Percentiles rank a stretch among this genome's conserved stretches.
Evolutionary conservation across 345 rosid species (phyloP).

Genomic region (Aurinia saxatilis): DNA sequence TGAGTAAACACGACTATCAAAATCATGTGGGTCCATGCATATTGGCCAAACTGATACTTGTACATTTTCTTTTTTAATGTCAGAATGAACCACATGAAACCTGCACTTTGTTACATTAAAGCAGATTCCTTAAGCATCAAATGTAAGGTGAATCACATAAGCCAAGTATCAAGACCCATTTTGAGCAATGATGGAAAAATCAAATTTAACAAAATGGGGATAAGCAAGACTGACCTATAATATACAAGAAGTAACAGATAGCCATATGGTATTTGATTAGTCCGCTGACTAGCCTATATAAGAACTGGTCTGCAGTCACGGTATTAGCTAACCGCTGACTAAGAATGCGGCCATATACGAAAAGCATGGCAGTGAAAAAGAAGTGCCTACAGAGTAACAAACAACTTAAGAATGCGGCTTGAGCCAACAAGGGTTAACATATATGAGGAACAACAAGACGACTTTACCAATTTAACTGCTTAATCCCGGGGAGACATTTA

Average conservation of each 20-base stretch:
- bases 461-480: slow-evolving; percentile 76
- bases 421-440: background rate
- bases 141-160: background rate
- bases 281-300: slow-evolving; percentile 71
- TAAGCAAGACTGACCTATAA: slow-evolving; percentile 62
- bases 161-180: background rate
- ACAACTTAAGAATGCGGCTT: slow-evolving; percentile 1
- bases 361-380: slow-evolving; percentile 95
- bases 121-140: background rate
- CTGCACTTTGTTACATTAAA: slow-evolving; percentile 29
- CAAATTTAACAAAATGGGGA: background rate
- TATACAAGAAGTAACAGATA: slow-evolving; percentile 77
- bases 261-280: slow-evolving; percentile 90
- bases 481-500: slow-evolving; percentile 73
- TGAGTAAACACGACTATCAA: slow-evolving; percentile 91
- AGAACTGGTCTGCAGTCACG: slow-evolving; percentile 68
- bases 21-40: slow-evolving; percentile 99
- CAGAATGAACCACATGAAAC: slow-evolving; percentile 98
- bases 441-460: background rate
- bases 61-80: slow-evolving; percentile 95
- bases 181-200: background rate
- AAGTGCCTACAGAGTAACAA: slow-evolving; percentile 58
- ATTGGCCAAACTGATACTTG: slow-evolving; percentile 99
- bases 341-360: slow-evolving; percentile 91
- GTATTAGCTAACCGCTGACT: slow-evolving; percentile 91